phyloP scores from a whole-genome alignment of 148 eudicot species.

The Vaccinium vitisidaea region DNA sequence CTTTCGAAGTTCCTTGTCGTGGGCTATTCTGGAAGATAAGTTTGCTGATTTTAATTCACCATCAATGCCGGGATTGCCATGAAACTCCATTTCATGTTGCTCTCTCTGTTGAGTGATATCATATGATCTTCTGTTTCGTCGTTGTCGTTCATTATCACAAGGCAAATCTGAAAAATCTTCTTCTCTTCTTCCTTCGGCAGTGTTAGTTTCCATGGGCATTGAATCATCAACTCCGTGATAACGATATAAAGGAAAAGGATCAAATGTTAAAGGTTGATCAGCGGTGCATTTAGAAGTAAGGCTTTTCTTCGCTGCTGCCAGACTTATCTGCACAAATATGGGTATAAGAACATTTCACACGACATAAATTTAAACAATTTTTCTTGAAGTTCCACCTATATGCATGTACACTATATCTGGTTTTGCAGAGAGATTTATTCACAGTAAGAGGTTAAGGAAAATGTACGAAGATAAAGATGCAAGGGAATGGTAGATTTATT shows the following conservation, averaged over 20 bases:
- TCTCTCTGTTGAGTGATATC: conserved; percentile 3
- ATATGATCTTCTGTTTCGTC: background rate
- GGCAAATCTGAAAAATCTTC: conserved; percentile 8
- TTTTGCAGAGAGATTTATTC: background rate
- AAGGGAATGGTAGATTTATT: background rate
- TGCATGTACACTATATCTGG: background rate
- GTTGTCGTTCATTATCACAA: conserved; percentile 8
- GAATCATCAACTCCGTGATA: conserved; percentile 9
- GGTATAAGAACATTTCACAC: background rate
- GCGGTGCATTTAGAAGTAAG: conserved; percentile 17
- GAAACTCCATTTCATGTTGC: conserved; percentile 3
- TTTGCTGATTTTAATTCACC: conserved; percentile 11
- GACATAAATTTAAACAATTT: background rate
- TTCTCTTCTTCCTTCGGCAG: background rate
- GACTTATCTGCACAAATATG: conserved; percentile 27
- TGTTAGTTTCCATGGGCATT: background rate
- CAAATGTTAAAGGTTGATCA: conserved; percentile 14
- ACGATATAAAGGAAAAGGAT: conserved; percentile 12
- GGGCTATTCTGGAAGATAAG: conserved; percentile 6
- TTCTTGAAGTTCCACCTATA: background rate
- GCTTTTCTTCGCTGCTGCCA: conserved; percentile 28
- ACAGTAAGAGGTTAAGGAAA: background rate
- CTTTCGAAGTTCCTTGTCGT: conserved; percentile 31
- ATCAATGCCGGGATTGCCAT: conserved; percentile 9
- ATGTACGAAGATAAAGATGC: background rate